These are phyloP conservation scores for Fusarium illudens DNA, from an alignment of 2,329 filamentous ascomycete species.

Conservation along the genomic window DNA sequence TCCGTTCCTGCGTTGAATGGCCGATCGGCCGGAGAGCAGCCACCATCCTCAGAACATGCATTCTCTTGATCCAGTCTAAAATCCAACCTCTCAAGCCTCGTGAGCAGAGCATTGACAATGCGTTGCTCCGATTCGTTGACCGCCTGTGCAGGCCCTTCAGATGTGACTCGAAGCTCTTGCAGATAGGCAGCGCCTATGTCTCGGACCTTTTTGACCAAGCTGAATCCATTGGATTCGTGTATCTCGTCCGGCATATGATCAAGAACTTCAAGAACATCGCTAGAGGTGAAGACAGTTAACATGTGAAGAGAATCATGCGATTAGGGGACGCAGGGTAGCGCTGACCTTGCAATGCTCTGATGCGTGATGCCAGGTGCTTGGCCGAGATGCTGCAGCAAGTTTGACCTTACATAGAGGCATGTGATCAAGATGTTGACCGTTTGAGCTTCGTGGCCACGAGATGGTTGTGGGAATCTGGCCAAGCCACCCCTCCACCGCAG, in stretches of 20 bases:
- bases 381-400: not conserved
- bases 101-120: not conserved
- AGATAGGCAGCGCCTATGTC: not conserved
- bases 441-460: not conserved
- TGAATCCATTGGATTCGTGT: not conserved
- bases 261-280: not conserved
- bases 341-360: not conserved
- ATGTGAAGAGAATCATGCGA: not conserved
- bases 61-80: not conserved
- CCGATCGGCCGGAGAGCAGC: not conserved
- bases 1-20: not conserved
- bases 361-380: not conserved
- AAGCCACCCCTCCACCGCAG: not conserved
- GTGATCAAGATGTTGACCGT: not conserved
- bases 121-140: not conserved
- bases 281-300: not conserved
- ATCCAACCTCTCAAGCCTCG: not conserved
- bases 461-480: not conserved
- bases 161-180: not conserved
- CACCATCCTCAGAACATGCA: not conserved
- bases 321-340: not conserved
- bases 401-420: not conserved
- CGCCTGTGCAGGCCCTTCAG: not conserved
- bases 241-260: not conserved
- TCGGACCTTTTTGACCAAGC: not conserved